Base-by-base conservation (phyloP, 2,329 filamentous ascomycete genomes). In the Ceratocystis colombiana region DNA sequence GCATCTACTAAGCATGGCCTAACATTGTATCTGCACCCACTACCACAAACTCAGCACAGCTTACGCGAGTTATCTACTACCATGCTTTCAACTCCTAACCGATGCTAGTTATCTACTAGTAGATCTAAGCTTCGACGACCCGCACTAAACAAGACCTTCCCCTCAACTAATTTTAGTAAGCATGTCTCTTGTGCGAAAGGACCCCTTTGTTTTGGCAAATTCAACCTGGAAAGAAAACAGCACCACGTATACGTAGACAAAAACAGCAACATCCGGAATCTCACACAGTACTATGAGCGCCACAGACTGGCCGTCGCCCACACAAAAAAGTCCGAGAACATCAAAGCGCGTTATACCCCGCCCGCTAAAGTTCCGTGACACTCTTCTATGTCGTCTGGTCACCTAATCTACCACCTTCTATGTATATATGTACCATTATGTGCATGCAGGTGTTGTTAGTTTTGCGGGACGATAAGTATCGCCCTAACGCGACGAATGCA, bases 281-380 rank as follows among this genome's bases (percentile, higher is more conserved):
- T 8, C 33, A 8, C 33, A 33, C 33, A 33, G 33, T 33, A 8
- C 33, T 2, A 33, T 8, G 33, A 33, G 33, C 33, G 33, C 33
- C 33, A 33, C 28, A 28, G 5, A 5, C 33, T 33, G 33, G 33
- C 33, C 7, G n/a, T 22, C 22, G 46, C 46, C 12, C 53, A 15
- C 17, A n/a, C 15, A 6, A 8, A 33, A 33, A n/a, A 57, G 53
- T 57, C 25, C 17, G 25, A 57, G 53, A 33, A 57, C 53, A 30
- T 57, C 53, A 57, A 30, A 57, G 53, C 53, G 53, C 12, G 17
- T n/a, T 12, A 5, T 57, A 33, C 53, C 53, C 25, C 53, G 53
- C 53, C 33, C 33, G 33, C 33, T 33, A 7, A 33, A 17, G 7
- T 28, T 57, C n/a, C 7, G 46, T 50, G 46, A 7, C 46, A 22